Evolutionary conservation across 2,329 filamentous ascomycete genomes (phyloP).

Genomic region (Neonectria ditissima): DNA sequence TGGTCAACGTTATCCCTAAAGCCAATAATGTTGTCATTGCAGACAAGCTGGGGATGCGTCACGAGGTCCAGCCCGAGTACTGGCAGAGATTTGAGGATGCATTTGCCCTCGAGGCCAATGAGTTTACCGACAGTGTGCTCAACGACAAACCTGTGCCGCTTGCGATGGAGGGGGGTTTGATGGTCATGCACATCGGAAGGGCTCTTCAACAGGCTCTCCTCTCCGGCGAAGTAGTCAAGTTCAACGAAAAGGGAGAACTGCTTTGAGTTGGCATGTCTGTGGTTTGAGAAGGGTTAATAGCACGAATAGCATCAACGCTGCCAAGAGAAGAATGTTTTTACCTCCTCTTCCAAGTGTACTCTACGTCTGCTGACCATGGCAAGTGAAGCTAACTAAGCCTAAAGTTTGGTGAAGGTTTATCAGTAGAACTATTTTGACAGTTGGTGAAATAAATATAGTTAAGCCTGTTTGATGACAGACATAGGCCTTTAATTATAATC

Average conservation of each 20-base stretch:
- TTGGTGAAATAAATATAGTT: too few relatives aligned
- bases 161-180: constrained; percentile 69
- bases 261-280: neutral
- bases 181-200: constrained; percentile 70
- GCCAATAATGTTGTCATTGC: constrained; percentile 66
- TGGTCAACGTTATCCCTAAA: constrained; percentile 69
- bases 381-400: too few relatives aligned
- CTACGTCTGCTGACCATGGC: too few relatives aligned
- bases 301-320: too few relatives aligned
- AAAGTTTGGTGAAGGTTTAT: too few relatives aligned
- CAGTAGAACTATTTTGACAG: too few relatives aligned
- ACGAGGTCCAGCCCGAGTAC: constrained; percentile 71
- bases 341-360: too few relatives aligned
- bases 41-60: constrained; percentile 58
- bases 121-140: constrained; percentile 67
- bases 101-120: constrained; percentile 71
- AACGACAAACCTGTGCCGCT: constrained; percentile 55
- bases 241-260: constrained; percentile 55
- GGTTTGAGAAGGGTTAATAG: neutral
- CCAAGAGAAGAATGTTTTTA: too few relatives aligned
- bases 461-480: too few relatives aligned
- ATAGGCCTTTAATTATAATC: too few relatives aligned
- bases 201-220: constrained; percentile 69
- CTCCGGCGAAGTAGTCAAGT: constrained; percentile 67
- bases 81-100: constrained; percentile 72